Evolutionary conservation across 208 protist genomes (phyloP).

Genomic region (Trypanosoma avium): DNA sequence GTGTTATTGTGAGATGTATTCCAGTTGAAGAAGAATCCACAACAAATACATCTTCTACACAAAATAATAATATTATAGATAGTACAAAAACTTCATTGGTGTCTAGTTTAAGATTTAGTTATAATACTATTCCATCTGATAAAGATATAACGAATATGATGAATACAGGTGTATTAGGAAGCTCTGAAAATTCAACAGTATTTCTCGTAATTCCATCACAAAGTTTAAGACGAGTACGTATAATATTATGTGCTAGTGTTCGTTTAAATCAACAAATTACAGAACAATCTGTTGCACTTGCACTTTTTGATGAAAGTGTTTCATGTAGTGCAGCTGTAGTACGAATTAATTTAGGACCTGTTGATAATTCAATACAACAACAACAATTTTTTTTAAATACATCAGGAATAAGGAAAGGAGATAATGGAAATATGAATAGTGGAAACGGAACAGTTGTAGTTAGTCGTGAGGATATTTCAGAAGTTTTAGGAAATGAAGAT

Average conservation of each 20-base stretch:
- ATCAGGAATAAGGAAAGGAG: no score
- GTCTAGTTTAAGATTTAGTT: no score
- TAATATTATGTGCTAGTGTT: conserved; percentile 13
- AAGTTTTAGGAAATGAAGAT: neutral
- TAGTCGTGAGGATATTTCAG: neutral
- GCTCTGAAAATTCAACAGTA: neutral
- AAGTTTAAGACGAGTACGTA: conserved; percentile 5
- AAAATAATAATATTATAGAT: no score
- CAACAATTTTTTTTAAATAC: conserved; percentile 5
- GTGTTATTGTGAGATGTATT: conserved; percentile 8
- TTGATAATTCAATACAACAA: conserved; percentile 27
- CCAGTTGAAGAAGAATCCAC: neutral
- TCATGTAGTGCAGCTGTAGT: conserved; percentile 53
- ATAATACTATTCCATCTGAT: no score
- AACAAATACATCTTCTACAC: no score
- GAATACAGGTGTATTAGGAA: neutral
- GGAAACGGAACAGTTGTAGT: neutral
- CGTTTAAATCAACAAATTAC: conserved; percentile 29
- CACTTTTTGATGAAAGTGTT: conserved; percentile 74
- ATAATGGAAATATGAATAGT: no score
- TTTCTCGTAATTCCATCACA: conserved; percentile 18
- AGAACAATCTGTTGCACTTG: conserved; percentile 69
- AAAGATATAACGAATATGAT: neutral
- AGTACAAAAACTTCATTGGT: neutral
- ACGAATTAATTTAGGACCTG: conserved; percentile 46